These are phyloP conservation scores for Solanum bulbocastanum DNA, from an alignment of 257 asterid genomes.

Conservation along the genomic window DNA sequence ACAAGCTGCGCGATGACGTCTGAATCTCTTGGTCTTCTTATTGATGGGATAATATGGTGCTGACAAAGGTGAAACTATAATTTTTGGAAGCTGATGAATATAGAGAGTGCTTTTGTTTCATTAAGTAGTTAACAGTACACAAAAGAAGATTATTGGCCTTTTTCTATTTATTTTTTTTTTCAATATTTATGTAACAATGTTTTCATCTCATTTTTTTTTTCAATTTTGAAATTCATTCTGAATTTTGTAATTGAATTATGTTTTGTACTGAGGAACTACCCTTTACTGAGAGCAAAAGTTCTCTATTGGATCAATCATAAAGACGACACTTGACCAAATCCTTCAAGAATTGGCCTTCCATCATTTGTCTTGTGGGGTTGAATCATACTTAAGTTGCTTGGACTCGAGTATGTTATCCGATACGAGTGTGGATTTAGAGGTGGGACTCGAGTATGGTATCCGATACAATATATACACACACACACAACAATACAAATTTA, in stretches of 20 bases:
- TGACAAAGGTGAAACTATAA: constrained; percentile 15
- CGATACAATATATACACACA: too few species aligned
- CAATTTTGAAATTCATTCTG: constrained; percentile 18
- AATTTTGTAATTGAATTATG: constrained; percentile 35
- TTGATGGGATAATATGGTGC: background rate
- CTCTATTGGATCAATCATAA: constrained; percentile 11
- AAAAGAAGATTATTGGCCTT: constrained; percentile 30
- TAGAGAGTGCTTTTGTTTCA: constrained; percentile 32
- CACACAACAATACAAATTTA: too few species aligned
- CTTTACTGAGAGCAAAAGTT: constrained; percentile 7
- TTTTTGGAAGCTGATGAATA: constrained; percentile 53
- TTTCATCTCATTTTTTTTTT: constrained; percentile 9
- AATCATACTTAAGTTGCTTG: background rate
- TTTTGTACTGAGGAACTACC: constrained; percentile 22
- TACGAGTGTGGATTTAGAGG: background rate
- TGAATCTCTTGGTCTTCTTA: constrained; percentile 7
- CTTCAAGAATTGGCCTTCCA: background rate
- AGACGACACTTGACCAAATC: background rate
- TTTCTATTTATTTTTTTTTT: background rate
- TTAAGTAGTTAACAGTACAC: constrained; percentile 10
- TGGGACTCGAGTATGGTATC: background rate
- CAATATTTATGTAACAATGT: constrained; percentile 46
- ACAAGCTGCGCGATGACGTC: background rate
- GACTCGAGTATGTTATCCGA: background rate
- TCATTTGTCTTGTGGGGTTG: background rate